Evolutionary conservation across 2,329 filamentous ascomycete genomes (phyloP).

Genomic region (Fulvia fulva): DNA sequence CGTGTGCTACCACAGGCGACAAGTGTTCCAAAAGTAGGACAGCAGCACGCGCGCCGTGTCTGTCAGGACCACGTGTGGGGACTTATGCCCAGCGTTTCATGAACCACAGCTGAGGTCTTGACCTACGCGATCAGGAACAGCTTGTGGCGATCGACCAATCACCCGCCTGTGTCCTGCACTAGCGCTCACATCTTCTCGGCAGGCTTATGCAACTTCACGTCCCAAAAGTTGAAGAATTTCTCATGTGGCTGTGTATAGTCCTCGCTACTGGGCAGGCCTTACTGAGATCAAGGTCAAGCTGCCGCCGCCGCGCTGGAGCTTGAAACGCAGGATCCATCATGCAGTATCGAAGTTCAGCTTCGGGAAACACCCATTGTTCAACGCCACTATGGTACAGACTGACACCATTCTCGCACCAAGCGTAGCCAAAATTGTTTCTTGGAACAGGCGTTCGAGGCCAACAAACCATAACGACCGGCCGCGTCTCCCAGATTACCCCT

Average conservation of each 20-base stretch:
- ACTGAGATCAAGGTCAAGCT: not conserved
- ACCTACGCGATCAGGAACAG: not conserved
- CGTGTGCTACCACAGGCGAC: not conserved
- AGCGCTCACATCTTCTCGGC: conserved; percentile 5
- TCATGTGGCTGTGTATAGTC: not conserved
- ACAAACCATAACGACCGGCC: not conserved
- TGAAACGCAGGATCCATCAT: not conserved
- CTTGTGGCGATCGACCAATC: not conserved
- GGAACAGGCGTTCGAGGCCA: not conserved
- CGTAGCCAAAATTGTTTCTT: not conserved
- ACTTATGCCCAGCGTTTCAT: conserved; percentile 3
- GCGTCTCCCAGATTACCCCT: not conserved
- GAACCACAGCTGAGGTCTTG: not conserved
- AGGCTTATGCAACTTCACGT: not conserved
- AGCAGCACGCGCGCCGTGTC: not conserved
- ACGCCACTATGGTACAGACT: not conserved
- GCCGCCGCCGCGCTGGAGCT: not conserved
- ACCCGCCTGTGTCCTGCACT: not conserved
- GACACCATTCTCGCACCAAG: not conserved
- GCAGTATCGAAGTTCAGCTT: not conserved
- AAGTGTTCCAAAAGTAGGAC: not conserved
- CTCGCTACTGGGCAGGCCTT: not conserved
- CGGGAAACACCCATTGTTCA: not conserved
- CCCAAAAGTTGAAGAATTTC: not conserved
- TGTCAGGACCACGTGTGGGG: conserved; percentile 2